Evolutionary conservation across 148 eudicot species (phyloP).

Genomic region (Heliosperma pusillum): DNA sequence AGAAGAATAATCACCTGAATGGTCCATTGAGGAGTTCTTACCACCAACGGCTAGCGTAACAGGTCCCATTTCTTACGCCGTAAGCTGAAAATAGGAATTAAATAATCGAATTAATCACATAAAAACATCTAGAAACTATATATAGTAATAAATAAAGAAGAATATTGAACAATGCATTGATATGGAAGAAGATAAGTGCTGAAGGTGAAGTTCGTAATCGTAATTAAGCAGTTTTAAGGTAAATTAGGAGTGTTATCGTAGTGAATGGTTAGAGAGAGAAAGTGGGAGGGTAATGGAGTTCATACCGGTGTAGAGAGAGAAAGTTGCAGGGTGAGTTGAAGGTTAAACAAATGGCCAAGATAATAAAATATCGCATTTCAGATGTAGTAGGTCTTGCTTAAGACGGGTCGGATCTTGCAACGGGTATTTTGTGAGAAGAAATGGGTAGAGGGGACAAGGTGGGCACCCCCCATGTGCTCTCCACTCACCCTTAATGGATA

Average conservation of each 20-base stretch:
- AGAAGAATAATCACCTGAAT: slow-evolving; percentile 36
- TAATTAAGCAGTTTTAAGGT: too few species aligned
- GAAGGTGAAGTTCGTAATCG: too few species aligned
- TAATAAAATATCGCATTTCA: neutral
- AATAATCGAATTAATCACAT: neutral
- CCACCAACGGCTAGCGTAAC: slow-evolving; percentile 43
- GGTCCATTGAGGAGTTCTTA: slow-evolving; percentile 35
- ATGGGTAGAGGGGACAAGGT: too few species aligned
- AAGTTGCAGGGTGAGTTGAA: neutral
- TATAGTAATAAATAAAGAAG: too few species aligned
- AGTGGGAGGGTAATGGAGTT: slow-evolving; percentile 14
- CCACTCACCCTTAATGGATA: too few species aligned
- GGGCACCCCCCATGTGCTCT: too few species aligned
- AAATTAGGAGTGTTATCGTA: too few species aligned
- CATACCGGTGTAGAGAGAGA: neutral
- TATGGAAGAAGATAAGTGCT: neutral
- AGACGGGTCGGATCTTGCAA: too few species aligned
- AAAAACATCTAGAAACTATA: neutral
- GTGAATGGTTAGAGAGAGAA: slow-evolving; percentile 2
- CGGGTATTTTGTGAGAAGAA: too few species aligned
- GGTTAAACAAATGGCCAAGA: slow-evolving; percentile 3
- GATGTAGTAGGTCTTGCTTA: too few species aligned
- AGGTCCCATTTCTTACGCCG: slow-evolving; percentile 36
- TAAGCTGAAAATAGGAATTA: neutral
- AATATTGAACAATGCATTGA: neutral